phyloP scores from a whole-genome alignment of 352 stramenopile genomes.

The Saprolegnia parasitica region DNA sequence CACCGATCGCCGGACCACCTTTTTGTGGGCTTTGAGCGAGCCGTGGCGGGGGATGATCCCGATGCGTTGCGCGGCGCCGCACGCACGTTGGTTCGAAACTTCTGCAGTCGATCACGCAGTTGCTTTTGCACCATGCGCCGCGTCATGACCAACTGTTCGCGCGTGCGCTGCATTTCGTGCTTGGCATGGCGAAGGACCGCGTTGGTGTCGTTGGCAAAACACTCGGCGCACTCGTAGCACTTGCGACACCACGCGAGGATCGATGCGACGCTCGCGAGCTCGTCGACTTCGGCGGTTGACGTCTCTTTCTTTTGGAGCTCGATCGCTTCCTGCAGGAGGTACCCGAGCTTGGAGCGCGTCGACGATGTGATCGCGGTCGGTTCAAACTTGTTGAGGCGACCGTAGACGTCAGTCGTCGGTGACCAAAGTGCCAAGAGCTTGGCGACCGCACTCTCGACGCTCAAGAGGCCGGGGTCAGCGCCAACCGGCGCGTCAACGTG shows the following conservation, averaged over 20 bases:
- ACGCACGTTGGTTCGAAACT: background rate
- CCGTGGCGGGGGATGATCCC: background rate
- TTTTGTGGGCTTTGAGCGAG: background rate
- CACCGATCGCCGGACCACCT: background rate
- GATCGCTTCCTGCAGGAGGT: background rate
- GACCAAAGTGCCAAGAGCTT: background rate
- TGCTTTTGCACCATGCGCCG: slow-evolving; percentile 4
- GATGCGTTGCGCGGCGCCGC: background rate
- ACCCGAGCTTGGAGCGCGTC: background rate
- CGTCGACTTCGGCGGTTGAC: background rate
- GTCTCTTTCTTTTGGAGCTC: background rate
- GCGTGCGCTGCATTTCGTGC: slow-evolving; percentile 6
- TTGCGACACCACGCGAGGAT: slow-evolving; percentile 7
- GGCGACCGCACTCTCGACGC: background rate
- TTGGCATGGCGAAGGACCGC: slow-evolving; percentile 3
- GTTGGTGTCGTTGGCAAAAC: background rate
- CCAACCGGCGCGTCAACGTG: background rate
- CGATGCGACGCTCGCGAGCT: background rate
- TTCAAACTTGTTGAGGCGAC: background rate
- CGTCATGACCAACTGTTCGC: background rate
- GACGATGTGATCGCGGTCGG: background rate
- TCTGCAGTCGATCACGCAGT: background rate
- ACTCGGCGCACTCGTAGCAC: slow-evolving; percentile 22
- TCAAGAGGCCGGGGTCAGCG: background rate
- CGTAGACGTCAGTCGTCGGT: background rate